Conservation (phyloP, 208 protist species). For the Borovskyia barvae region DNA sequence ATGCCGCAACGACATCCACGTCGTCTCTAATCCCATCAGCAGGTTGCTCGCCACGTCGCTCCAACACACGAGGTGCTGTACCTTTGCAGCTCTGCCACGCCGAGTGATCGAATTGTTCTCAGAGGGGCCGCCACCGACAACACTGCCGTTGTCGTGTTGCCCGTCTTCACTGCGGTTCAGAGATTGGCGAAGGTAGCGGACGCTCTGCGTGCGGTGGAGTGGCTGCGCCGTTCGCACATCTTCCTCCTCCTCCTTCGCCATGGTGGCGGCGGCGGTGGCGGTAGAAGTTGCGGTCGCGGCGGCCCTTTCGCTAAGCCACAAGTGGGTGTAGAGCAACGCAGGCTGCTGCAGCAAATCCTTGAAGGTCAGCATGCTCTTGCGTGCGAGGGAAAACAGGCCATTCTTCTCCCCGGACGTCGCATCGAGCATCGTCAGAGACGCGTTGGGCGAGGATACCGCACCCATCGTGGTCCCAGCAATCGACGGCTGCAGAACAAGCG, state of each 20-base stretch:
- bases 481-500: background rate
- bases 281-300: no score
- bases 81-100: constrained; percentile 3
- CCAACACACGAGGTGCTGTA: constrained; percentile 64
- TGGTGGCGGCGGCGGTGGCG: background rate
- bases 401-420: background rate
- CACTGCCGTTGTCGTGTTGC: no score
- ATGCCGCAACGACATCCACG: constrained; percentile 6
- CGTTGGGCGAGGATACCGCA: background rate
- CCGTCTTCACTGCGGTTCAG: no score
- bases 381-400: no score
- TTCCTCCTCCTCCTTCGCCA: constrained; percentile 4
- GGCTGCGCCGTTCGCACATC: background rate
- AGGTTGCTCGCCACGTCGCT: constrained; percentile 82
- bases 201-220: background rate
- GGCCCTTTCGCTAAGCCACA: no score
- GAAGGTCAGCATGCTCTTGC: constrained; percentile 7
- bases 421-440: background rate
- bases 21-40: constrained; percentile 42
- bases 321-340: constrained; percentile 10
- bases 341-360: constrained; percentile 13
- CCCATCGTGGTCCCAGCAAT: background rate
- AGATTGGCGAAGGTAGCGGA: no score
- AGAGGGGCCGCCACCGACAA: no score
- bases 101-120: no score